These are phyloP conservation scores for Colletotrichum musicola DNA, from an alignment of 2,329 filamentous ascomycete species.

Conservation along the genomic window DNA sequence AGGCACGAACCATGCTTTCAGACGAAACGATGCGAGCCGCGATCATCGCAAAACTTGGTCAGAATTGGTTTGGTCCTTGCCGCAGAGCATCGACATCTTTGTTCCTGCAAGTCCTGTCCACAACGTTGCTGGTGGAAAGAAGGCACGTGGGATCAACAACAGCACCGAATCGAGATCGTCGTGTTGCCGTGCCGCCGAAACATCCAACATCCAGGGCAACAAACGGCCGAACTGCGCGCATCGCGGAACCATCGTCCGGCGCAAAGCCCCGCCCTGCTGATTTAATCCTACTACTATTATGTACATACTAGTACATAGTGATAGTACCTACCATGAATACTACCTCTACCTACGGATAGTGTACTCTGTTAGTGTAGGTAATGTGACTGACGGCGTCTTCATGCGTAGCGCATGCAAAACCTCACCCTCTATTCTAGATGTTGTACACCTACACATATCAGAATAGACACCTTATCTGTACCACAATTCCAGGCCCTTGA, in stretches of 20 bases:
- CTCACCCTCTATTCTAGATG: no score
- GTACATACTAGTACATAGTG: no score
- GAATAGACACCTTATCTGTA: no score
- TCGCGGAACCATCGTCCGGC: conserved; percentile 19
- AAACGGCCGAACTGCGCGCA: conserved; percentile 2
- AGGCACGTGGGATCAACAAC: not conserved
- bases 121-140: not conserved
- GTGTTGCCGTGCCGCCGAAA: conserved; percentile 2
- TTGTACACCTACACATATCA: no score
- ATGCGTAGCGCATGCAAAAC: no score
- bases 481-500: no score
- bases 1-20: conserved; percentile 17
- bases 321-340: no score
- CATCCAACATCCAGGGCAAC: not conserved
- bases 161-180: conserved; percentile 21
- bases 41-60: not conserved
- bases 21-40: conserved; percentile 20
- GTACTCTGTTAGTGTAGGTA: no score
- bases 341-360: no score
- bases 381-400: no score
- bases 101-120: no score
- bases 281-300: no score
- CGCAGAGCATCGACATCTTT: not conserved
- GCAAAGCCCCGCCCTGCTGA: not conserved
- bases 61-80: not conserved